Percentiles rank a stretch among this genome's conserved stretches.
These are phyloP conservation scores for Yamadazyma pseudoaaseri DNA, from an alignment of 1,139 yeast species.

Conservation along the genomic window DNA sequence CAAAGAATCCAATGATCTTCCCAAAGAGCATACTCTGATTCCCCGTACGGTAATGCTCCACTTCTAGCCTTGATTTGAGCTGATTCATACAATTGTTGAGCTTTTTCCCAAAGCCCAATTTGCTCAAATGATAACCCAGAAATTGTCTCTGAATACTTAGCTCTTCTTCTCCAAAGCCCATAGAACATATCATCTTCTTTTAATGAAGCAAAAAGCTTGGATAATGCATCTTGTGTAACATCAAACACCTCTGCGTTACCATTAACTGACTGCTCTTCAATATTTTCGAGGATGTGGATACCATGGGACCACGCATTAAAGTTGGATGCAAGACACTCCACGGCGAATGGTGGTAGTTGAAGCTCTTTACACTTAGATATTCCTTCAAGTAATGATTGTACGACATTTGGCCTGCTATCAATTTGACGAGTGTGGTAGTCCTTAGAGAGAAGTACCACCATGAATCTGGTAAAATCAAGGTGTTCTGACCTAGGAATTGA, in stretches of 20 bases:
- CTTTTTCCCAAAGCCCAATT: slow-evolving; percentile 92
- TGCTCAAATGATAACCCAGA: slow-evolving; percentile 94
- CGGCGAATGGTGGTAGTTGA: slow-evolving; percentile 91
- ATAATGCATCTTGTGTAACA: slow-evolving; percentile 85
- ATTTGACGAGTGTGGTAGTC: slow-evolving; percentile 91
- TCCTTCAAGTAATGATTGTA: slow-evolving; percentile 82
- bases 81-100: slow-evolving; percentile 91
- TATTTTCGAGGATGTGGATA: slow-evolving; percentile 74
- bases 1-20: slow-evolving; percentile 98
- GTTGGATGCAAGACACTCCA: slow-evolving; percentile 83
- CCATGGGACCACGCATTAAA: slow-evolving; percentile 94
- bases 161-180: slow-evolving; percentile 95
- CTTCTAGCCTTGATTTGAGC: slow-evolving; percentile 97
- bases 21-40: slow-evolving; percentile 94
- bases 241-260: slow-evolving; percentile 78
- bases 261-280: slow-evolving; percentile 62
- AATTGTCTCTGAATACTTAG: slow-evolving; percentile 89
- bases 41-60: slow-evolving; percentile 94
- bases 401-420: slow-evolving; percentile 82
- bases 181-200: slow-evolving; percentile 97
- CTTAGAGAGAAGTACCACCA: slow-evolving; percentile 78
- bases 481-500: slow-evolving; percentile 78
- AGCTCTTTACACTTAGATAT: slow-evolving; percentile 69
- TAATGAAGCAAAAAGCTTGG: slow-evolving; percentile 82
- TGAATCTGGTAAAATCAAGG: slow-evolving; percentile 75